phyloP scores from a whole-genome alignment of 2,329 filamentous ascomycete genomes.

The Diplodia corticola region DNA sequence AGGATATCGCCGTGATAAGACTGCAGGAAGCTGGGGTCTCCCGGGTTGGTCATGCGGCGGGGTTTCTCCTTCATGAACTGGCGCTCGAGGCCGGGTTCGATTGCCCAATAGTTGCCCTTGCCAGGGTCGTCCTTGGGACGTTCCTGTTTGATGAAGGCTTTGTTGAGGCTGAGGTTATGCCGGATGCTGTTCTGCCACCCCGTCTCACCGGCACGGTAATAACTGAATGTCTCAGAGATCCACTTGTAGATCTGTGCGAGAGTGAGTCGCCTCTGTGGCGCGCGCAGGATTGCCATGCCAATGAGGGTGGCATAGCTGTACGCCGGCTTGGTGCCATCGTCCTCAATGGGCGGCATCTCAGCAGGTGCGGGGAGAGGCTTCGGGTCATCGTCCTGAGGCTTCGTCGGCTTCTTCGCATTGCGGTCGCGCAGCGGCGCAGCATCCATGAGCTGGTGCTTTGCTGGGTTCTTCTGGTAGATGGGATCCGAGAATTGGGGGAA shows the following conservation, averaged over 20 bases:
- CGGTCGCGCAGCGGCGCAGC: conserved; percentile 72
- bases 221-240: conserved; percentile 93
- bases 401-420: conserved; percentile 63
- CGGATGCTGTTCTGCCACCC: conserved; percentile 99
- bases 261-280: conserved; percentile 79
- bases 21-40: conserved; percentile 33
- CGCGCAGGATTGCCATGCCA: conserved; percentile 92
- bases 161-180: conserved; percentile 95
- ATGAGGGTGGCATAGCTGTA: conserved; percentile 95
- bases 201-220: conserved; percentile 76
- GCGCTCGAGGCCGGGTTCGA: conserved; percentile 83
- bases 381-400: conserved; percentile 52
- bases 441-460: conserved; percentile 68
- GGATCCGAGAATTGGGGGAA: conserved; percentile 51
- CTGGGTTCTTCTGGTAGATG: conserved; percentile 46
- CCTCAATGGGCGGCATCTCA: conserved; percentile 77
- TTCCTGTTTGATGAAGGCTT: conserved; percentile 94
- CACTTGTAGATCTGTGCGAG: conserved; percentile 97
- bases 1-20: conserved; percentile 35
- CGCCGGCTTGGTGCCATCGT: conserved; percentile 84
- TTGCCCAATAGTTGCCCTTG: conserved; percentile 97
- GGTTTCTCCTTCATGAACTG: conserved; percentile 89
- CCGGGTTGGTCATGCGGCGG: conserved; percentile 53
- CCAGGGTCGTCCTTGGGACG: conserved; percentile 95
- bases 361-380: conserved; percentile 66